Percentiles rank a stretch among this genome's conserved stretches.
Conservation (phyloP, 768 basidiomycete species). For the Dioszegia aurantiaca region DNA sequence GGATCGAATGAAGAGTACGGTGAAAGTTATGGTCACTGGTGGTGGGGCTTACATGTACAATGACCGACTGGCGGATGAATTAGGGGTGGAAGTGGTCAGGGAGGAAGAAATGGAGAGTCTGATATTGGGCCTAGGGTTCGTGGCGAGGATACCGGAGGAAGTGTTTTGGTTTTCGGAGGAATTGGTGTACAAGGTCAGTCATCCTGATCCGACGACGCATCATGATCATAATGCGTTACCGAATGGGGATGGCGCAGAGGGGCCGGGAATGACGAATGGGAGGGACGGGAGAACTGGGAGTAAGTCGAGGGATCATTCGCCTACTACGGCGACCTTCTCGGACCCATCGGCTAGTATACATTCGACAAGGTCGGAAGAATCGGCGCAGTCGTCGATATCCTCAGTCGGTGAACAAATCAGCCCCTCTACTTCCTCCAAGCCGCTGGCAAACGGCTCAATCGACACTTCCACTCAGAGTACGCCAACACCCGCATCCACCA, state of each 20-base stretch:
- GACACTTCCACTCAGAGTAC: no score
- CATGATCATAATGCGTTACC: background rate
- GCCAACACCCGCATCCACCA: background rate
- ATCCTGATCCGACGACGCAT: constrained; percentile 30
- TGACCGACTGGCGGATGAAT: constrained; percentile 67
- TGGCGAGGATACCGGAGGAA: constrained; percentile 92
- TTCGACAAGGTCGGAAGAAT: no score
- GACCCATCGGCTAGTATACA: background rate
- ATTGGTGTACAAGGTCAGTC: constrained; percentile 68
- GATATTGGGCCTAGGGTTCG: constrained; percentile 93
- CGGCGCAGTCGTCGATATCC: no score
- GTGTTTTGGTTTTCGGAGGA: constrained; percentile 99
- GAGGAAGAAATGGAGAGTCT: constrained; percentile 99
- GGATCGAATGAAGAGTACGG: constrained; percentile 83
- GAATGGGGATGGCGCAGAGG: constrained; percentile 11
- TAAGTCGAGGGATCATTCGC: background rate
- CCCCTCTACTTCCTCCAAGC: no score
- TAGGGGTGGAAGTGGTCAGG: constrained; percentile 77
- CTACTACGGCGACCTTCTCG: background rate
- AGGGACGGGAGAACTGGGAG: constrained; percentile 9
- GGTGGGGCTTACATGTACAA: constrained; percentile 96
- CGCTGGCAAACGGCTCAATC: no score
- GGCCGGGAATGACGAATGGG: background rate
- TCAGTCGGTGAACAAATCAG: no score
- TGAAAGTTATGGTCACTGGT: constrained; percentile 97